Conservation (phyloP, 2,329 filamentous ascomycete genomes). For the Parasarocladium wereldwijsianum region DNA sequence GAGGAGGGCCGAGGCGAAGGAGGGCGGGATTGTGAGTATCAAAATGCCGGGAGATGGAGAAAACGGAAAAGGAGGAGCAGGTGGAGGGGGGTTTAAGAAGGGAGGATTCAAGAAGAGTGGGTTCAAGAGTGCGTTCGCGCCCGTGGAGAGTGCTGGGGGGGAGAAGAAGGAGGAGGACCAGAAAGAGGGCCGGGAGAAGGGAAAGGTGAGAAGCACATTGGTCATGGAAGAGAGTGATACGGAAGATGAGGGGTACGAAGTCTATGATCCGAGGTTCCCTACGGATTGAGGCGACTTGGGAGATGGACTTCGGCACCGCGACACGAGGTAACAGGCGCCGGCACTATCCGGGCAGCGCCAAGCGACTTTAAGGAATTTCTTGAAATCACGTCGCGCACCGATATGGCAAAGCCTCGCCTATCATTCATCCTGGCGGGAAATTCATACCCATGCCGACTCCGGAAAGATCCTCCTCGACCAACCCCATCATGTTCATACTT, state of each 20-base stretch:
- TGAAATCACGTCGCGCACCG: no score
- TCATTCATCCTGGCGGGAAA: no score
- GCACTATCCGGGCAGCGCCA: no score
- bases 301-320: background rate
- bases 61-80: slow-evolving; percentile 12
- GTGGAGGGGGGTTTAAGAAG: slow-evolving; percentile 42
- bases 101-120: slow-evolving; percentile 69
- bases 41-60: slow-evolving; percentile 32
- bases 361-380: no score
- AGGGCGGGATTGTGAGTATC: slow-evolving; percentile 53
- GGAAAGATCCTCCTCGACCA: slow-evolving; percentile 46
- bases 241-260: slow-evolving; percentile 57
- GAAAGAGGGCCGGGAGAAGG: slow-evolving; percentile 11
- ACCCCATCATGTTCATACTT: slow-evolving; percentile 48
- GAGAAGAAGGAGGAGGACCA: slow-evolving; percentile 8
- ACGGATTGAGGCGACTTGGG: slow-evolving; percentile 33
- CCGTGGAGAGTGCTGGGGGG: slow-evolving; percentile 24
- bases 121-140: slow-evolving; percentile 63
- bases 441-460: slow-evolving; percentile 22
- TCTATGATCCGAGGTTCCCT: slow-evolving; percentile 46
- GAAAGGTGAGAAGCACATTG: slow-evolving; percentile 7
- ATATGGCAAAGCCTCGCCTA: no score
- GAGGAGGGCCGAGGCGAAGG: slow-evolving; percentile 55
- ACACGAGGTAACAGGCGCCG: no score
- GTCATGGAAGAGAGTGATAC: slow-evolving; percentile 41